Base-by-base conservation (phyloP, 306 rosid species). In the Begonia fuchsioides region DNA sequence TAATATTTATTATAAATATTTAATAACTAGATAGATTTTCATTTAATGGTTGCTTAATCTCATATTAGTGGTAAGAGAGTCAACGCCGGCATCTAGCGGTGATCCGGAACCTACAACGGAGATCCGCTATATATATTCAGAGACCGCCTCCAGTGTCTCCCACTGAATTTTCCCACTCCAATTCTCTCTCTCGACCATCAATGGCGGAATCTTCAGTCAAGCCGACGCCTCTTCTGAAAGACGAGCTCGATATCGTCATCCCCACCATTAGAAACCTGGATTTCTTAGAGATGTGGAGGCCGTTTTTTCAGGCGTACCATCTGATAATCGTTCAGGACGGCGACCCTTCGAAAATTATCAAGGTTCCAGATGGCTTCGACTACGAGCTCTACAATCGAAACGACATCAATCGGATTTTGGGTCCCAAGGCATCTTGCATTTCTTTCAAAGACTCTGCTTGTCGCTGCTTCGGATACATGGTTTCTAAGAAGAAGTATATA, bases 391-490 rank as follows among this genome's bases (percentile, higher is more conserved):
- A 49, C 18, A 68, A 68, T 43, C 66, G 69, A 15, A 62, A 73
- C 49, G 66, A 61, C 50, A 62, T 70, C 41, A 67, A 63, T 50
- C 61, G 58, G 60, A 58, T 70, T 53, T 60, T 75, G 19, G 81
- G 77, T 12, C 66, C 77, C 6, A 67, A 67, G 72, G 71, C 72
- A 11, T 58, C 63, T 52, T 75, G 74, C 71, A 75, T 70, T 58
- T 70, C 81, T 12, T 75, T 67, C 19, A 67, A 75, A 59, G 81
- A 75, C 38, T 75, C 81, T 41, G 74, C 81, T 9, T 70, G 71
- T 32, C 68, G 77, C 6, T 75, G 81, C 74, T 70, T 75, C 14
- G 81, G 81, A 26, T 70, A 54, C 59, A 51, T 75, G 56, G 66
- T 70, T 12, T 70, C 71, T 35, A 75, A 75, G 69, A 70, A 70